Evolutionary conservation across 2,329 filamentous ascomycete genomes (phyloP).

Genomic region (Chaetomium olivaceum): DNA sequence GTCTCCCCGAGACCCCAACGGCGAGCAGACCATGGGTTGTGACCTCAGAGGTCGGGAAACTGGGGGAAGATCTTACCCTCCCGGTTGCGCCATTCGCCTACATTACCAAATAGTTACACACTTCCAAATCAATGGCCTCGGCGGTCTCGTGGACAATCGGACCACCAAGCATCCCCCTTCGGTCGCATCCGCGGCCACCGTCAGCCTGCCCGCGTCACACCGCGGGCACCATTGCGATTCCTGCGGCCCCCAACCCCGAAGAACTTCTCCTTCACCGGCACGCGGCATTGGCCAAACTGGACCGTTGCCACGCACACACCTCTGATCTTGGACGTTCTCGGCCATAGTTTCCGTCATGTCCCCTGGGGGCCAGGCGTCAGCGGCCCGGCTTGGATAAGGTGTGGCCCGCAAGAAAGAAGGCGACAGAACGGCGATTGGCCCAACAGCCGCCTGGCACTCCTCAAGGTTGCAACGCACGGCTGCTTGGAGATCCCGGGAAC

Average conservation of each 20-base stretch:
- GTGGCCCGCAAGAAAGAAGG: conserved; percentile 13
- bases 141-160: neutral
- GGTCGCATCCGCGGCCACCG: neutral
- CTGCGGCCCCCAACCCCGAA: conserved; percentile 18
- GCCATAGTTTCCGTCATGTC: neutral
- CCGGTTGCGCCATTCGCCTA: neutral
- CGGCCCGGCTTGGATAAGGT: conserved; percentile 1
- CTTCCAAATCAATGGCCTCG: neutral
- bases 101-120: neutral
- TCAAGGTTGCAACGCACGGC: conserved; percentile 18
- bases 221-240: conserved; percentile 8
- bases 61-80: neutral
- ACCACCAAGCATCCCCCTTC: neutral
- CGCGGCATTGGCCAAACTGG: neutral
- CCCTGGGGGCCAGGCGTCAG: neutral
- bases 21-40: neutral
- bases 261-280: neutral
- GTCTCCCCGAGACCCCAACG: conserved; percentile 12
- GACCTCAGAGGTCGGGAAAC: neutral
- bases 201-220: conserved; percentile 18
- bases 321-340: neutral
- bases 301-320: neutral
- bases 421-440: conserved; percentile 13
- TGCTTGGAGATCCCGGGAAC: neutral
- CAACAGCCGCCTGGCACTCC: conserved; percentile 20